Percentiles rank a stretch among this genome's conserved stretches.
Evolutionary conservation across 192 early-diverging fungal genomes (phyloP).

Genomic region (Coemansia sp.): DNA sequence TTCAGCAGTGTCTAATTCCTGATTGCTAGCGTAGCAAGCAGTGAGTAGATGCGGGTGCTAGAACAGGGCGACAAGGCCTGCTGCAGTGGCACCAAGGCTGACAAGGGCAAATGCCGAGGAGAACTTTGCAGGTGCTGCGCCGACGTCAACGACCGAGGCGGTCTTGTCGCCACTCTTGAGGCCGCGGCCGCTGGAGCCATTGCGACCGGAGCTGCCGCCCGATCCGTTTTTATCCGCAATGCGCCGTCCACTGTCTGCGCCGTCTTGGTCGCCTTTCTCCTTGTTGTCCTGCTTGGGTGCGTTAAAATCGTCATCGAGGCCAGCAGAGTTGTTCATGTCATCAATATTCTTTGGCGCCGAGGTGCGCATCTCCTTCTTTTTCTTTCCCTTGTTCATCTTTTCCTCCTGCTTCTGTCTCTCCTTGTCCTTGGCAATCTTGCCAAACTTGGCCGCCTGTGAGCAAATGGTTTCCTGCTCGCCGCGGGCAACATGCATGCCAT

Average conservation of each 20-base stretch:
- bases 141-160: background rate
- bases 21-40: too few species aligned
- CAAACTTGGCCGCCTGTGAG: slow-evolving; percentile 47
- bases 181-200: background rate
- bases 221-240: too few species aligned
- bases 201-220: too few species aligned
- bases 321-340: slow-evolving; percentile 31
- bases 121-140: too few species aligned
- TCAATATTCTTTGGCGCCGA: slow-evolving; percentile 21
- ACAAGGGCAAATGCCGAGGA: too few species aligned
- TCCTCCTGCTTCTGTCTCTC: slow-evolving; percentile 33
- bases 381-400: slow-evolving; percentile 24
- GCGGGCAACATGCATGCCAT: slow-evolving; percentile 39
- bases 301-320: background rate
- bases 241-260: too few species aligned
- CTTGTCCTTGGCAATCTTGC: slow-evolving; percentile 44
- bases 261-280: background rate
- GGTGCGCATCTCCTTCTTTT: slow-evolving; percentile 12
- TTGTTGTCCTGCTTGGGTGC: background rate
- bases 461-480: slow-evolving; percentile 35
- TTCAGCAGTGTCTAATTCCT: too few species aligned
- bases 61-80: too few species aligned
- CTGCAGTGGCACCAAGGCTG: too few species aligned
- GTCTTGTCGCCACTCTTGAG: background rate
- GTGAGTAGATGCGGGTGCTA: too few species aligned